phyloP scores from a whole-genome alignment of 352 stramenopile species.

The Pythium folliculosum region DNA sequence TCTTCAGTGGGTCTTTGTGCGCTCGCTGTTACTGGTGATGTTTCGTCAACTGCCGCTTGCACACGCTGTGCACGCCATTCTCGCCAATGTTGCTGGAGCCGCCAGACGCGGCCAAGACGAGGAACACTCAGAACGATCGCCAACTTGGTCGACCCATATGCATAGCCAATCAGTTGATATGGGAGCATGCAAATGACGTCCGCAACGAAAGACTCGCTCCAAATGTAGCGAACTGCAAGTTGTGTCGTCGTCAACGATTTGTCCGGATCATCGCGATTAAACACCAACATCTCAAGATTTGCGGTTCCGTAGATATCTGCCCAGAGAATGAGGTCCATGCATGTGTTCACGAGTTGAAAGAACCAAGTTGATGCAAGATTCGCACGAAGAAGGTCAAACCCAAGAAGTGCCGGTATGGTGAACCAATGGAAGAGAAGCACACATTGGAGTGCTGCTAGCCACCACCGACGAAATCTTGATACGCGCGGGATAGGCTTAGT shows the following conservation, averaged over 20 bases:
- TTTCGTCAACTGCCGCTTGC: slow-evolving; percentile 24
- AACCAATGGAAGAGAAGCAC: slow-evolving; percentile 48
- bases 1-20: background rate
- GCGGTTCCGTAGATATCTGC: slow-evolving; percentile 55
- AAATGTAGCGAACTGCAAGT: slow-evolving; percentile 32
- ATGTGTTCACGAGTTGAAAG: slow-evolving; percentile 25
- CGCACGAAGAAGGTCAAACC: slow-evolving; percentile 38
- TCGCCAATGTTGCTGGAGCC: slow-evolving; percentile 30
- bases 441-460: slow-evolving; percentile 43
- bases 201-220: slow-evolving; percentile 25
- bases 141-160: background rate
- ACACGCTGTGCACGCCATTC: slow-evolving; percentile 33
- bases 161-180: slow-evolving; percentile 33
- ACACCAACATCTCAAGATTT: slow-evolving; percentile 35
- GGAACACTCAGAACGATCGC: slow-evolving; percentile 34
- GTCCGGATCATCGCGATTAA: slow-evolving; percentile 30
- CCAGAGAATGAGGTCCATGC: slow-evolving; percentile 41
- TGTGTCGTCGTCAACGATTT: slow-evolving; percentile 29
- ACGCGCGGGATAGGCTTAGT: slow-evolving; percentile 28
- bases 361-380: slow-evolving; percentile 5
- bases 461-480: slow-evolving; percentile 39
- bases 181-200: slow-evolving; percentile 51
- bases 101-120: slow-evolving; percentile 40
- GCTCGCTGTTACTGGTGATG: background rate
- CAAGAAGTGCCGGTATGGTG: slow-evolving; percentile 40